phyloP scores from a whole-genome alignment of 2,329 filamentous ascomycete species.

The Fusarium fracticaudum region DNA sequence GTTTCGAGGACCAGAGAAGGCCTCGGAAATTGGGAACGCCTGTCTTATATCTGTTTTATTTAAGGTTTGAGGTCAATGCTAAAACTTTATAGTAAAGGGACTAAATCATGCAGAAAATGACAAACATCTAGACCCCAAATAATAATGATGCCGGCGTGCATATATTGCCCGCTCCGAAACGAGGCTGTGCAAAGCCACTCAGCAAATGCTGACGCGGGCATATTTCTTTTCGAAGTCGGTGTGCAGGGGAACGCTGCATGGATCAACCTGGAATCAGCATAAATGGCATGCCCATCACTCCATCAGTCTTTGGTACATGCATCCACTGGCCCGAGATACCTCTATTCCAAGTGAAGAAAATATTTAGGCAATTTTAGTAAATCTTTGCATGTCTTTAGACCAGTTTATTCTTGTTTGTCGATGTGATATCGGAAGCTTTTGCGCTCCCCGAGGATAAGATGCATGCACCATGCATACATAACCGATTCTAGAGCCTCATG shows the following conservation, averaged over 20 bases:
- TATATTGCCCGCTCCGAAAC: neutral
- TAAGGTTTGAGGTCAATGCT: neutral
- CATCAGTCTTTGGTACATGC: neutral
- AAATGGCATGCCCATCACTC: neutral
- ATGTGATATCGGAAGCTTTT: neutral
- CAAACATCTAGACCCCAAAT: neutral
- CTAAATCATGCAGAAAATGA: neutral
- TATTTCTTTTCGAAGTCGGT: neutral
- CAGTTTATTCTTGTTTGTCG: neutral
- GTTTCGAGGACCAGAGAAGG: too few relatives aligned
- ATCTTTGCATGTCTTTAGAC: neutral
- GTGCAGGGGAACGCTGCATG: neutral
- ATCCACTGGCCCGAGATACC: neutral
- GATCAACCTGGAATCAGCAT: neutral
- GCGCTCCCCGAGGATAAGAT: neutral
- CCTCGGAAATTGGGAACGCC: rapidly evolving
- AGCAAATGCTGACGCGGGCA: neutral
- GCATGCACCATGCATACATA: neutral
- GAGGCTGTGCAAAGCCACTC: neutral
- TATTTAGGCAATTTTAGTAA: neutral
- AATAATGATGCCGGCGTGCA: neutral
- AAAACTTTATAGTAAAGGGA: neutral
- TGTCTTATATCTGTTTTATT: too few relatives aligned
- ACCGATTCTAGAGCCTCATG: neutral
- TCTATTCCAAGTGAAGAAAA: neutral